These are phyloP conservation scores for Syncephalis plumigaleata DNA, from an alignment of 371 early-diverging fungal species.

Conservation along the genomic window DNA sequence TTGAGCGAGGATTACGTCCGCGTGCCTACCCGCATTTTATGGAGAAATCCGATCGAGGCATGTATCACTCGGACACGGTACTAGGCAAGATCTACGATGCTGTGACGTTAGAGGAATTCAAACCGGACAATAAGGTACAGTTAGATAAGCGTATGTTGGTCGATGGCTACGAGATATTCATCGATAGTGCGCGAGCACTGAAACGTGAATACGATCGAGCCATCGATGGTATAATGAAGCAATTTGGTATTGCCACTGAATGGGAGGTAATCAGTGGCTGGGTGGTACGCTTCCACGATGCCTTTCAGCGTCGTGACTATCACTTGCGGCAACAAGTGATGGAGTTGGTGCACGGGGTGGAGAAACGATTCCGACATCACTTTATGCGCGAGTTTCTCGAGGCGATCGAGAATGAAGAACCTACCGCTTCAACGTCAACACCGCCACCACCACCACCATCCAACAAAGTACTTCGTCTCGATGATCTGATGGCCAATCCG, in stretches of 20 bases:
- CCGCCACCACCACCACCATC: conserved; percentile 3
- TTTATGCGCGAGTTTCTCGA: neutral
- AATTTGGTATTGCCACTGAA: conserved; percentile 37
- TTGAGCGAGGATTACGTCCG: conserved; percentile 21
- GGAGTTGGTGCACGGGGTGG: no score
- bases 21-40: conserved; percentile 61
- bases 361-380: no score
- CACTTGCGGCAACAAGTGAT: conserved; percentile 24
- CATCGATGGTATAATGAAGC: conserved; percentile 36
- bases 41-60: conserved; percentile 30
- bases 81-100: neutral
- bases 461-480: conserved; percentile 3
- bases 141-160: conserved; percentile 27
- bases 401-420: neutral
- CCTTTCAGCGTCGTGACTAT: conserved; percentile 3
- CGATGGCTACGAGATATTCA: conserved; percentile 29
- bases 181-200: conserved; percentile 24
- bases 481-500: neutral
- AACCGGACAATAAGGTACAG: conserved; percentile 9
- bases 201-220: conserved; percentile 29
- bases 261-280: conserved; percentile 19
- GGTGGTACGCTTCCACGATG: conserved; percentile 2
- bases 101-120: conserved; percentile 1
- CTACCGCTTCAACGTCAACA: no score
- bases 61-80: neutral